Percentiles rank a stretch among this genome's conserved stretches.
Conservation (phyloP, 73 alveolate genomes). For the Paramecium octaurelia region DNA sequence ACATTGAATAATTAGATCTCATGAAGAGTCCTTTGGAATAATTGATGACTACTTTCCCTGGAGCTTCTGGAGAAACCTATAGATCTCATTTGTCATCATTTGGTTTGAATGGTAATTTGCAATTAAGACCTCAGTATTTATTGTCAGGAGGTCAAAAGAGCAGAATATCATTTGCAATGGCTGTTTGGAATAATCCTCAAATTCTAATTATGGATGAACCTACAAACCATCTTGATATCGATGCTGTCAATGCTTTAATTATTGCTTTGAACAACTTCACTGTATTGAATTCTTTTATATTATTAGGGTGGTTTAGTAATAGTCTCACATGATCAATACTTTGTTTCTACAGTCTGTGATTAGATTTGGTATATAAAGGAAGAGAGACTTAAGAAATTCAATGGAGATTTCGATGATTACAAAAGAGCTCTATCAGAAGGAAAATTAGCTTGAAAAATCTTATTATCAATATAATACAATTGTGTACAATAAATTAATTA, state of each 20-base stretch:
- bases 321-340: conserved; percentile 97
- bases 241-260: conserved; percentile 98
- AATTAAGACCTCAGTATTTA: conserved; percentile 90
- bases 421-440: conserved; percentile 67
- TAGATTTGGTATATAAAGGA: conserved; percentile 90
- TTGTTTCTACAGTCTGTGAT: conserved; percentile 94
- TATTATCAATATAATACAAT: neutral
- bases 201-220: conserved; percentile 99
- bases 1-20: conserved; percentile 91
- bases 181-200: conserved; percentile 96
- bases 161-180: conserved; percentile 97
- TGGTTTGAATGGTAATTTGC: conserved; percentile 95
- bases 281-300: neutral
- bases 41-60: conserved; percentile 86
- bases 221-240: conserved; percentile 98
- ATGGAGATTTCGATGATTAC: conserved; percentile 96
- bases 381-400: conserved; percentile 83
- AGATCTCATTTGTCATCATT: conserved; percentile 95
- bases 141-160: conserved; percentile 98
- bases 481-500: neutral
- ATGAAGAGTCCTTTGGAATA: conserved; percentile 95
- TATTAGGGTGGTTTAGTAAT: conserved; percentile 95
- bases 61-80: conserved; percentile 83
- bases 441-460: conserved; percentile 44
- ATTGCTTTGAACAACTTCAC: conserved; percentile 92